A percentile compares a stretch with the other conserved stretches of the same genome.
Evolutionary conservation across 768 basidiomycete genomes (phyloP).

Genomic region (Trametopsis cervina): DNA sequence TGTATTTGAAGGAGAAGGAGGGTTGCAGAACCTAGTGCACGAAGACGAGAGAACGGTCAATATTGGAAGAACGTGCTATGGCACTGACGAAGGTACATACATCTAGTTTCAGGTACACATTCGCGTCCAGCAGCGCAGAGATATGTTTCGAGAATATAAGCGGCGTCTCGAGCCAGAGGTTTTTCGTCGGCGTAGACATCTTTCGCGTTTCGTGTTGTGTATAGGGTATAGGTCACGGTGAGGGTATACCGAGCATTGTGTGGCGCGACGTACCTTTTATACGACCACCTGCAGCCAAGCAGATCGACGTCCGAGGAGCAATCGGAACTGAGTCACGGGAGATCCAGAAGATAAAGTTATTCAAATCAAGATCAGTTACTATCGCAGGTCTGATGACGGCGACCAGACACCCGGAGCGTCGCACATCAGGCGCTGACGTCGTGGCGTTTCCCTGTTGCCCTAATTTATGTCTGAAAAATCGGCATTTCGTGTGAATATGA

Average conservation of each 20-base stretch:
- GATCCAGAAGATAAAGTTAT: too few relatives aligned
- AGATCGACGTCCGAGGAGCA: too few relatives aligned
- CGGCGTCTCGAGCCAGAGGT: conserved; percentile 58
- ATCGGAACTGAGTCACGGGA: too few relatives aligned
- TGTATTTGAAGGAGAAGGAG: conserved; percentile 70
- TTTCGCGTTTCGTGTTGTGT: not conserved
- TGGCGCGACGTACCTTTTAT: too few relatives aligned
- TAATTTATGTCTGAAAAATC: too few relatives aligned
- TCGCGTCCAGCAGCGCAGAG: conserved; percentile 42
- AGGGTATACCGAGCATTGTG: not conserved
- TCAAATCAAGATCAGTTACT: too few relatives aligned
- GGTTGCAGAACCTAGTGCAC: conserved; percentile 53
- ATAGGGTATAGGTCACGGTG: not conserved
- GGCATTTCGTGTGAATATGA: too few relatives aligned
- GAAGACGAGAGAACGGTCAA: not conserved
- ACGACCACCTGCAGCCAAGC: too few relatives aligned
- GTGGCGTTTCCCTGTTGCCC: too few relatives aligned
- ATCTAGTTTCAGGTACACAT: conserved; percentile 70
- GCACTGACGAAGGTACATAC: conserved; percentile 27
- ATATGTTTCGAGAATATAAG: conserved; percentile 53
- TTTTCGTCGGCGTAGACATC: conserved; percentile 1
- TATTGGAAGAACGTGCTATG: not conserved
- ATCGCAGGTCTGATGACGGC: too few relatives aligned
- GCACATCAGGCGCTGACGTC: too few relatives aligned
- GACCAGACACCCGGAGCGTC: too few relatives aligned